Base-by-base conservation (phyloP, 768 basidiomycete species). In the Leccinum rimulosum region DNA sequence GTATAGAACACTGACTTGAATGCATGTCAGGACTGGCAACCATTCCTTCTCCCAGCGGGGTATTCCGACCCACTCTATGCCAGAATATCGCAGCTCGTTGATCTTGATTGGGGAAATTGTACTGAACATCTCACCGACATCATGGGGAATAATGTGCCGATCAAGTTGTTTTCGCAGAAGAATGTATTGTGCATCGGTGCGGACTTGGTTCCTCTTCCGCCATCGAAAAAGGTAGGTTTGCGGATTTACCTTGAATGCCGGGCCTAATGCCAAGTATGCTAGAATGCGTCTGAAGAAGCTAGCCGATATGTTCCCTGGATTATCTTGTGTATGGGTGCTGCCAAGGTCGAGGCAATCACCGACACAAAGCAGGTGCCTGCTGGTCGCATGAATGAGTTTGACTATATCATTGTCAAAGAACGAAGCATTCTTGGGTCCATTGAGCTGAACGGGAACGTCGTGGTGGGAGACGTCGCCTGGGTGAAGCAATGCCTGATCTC, bases 401-500 rank as follows among this genome's bases (percentile, higher is more conserved):
- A 88, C 66, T 86, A 85, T 60, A 72, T 91, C 43, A 77, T 94
- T 54, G 78, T 86, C 60, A 82, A 83, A 61, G 84, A 87, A 33
- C 57, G 36, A 36, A 36, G 22, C 17, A 19, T 54, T 30, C 60
- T 68, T 61, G 52, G 67, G 71, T 12, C 74, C 75, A 38, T 73
- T 70, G 52, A 62, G 61, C 31, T 61, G 62, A 56, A 64, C 60
- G 25, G 50, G 33, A 67, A 67, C 22, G 76, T 67, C 25, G 77
- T 74, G 17, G 74, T 73, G 43, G 85, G 86, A 15, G 74, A 79
- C 58, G 83, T 89, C 74, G 67, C 72, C 17, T 93, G 89, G 89
- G 82, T 93, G 43, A 94, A 93, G 71, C 82, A 89, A 50, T 88
- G 88, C 66, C 74, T 93, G 31, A 80, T 90, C 60, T 80, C 87